These are phyloP conservation scores for Coniferiporia weirii DNA, from an alignment of 1,284 basidiomycete genomes.

Conservation along the genomic window DNA sequence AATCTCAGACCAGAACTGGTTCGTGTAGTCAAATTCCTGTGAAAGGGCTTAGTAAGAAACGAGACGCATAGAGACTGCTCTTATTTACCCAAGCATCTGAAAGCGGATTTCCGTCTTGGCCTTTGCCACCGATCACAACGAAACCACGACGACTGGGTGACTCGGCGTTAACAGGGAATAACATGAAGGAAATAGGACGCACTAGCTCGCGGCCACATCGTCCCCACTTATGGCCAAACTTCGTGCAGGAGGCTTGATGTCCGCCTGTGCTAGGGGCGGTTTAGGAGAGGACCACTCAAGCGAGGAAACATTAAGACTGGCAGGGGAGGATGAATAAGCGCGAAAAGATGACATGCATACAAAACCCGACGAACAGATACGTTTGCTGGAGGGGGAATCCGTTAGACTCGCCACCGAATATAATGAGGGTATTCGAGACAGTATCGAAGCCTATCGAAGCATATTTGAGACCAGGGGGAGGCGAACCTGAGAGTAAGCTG, in stretches of 20 bases:
- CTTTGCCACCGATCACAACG: slow-evolving; percentile 66
- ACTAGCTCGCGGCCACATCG: slow-evolving; percentile 78
- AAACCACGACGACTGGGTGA: slow-evolving; percentile 57
- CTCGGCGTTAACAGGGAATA: slow-evolving; percentile 2
- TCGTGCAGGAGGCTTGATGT: slow-evolving; percentile 50
- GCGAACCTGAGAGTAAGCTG: slow-evolving; percentile 43
- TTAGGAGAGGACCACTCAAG: slow-evolving; percentile 56
- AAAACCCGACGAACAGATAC: slow-evolving; percentile 47
- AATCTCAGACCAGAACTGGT: slow-evolving; percentile 68
- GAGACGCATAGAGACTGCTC: background rate
- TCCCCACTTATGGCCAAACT: slow-evolving; percentile 55
- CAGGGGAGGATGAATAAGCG: background rate
- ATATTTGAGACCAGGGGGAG: slow-evolving; percentile 62
- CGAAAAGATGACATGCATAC: background rate
- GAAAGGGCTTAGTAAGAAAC: slow-evolving; percentile 8
- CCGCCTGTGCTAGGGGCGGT: slow-evolving; percentile 40
- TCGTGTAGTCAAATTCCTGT: slow-evolving; percentile 69
- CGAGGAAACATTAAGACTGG: slow-evolving; percentile 53
- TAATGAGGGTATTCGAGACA: slow-evolving; percentile 48
- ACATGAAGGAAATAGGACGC: slow-evolving; percentile 27
- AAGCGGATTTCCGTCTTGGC: slow-evolving; percentile 42
- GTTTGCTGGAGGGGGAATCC: slow-evolving; percentile 61
- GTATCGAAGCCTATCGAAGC: slow-evolving; percentile 56
- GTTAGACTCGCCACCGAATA: slow-evolving; percentile 72
- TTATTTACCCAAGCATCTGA: slow-evolving; percentile 65